Evolutionary conservation across 2,329 filamentous ascomycete species (phyloP).

Genomic region (Ophiocordyceps robertsii): DNA sequence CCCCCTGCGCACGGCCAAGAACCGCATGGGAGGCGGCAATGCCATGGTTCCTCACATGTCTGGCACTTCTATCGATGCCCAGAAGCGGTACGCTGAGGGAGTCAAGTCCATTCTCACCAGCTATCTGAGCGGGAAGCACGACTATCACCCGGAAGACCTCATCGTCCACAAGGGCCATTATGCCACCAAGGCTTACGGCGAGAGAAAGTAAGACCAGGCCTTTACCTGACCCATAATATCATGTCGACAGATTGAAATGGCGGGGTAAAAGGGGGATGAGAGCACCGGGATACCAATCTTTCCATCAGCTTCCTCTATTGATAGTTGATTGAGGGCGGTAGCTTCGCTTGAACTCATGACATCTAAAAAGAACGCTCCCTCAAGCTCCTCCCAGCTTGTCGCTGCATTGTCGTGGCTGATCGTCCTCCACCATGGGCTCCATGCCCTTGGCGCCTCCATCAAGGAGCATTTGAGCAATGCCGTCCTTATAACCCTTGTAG

Average conservation of each 20-base stretch:
- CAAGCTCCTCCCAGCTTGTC: no score
- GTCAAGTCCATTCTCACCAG: conserved; percentile 82
- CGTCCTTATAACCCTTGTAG: background rate
- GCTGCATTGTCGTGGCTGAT: no score
- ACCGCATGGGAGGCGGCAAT: conserved; percentile 92
- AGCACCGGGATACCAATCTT: no score
- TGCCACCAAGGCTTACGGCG: conserved; percentile 85
- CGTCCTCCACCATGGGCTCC: background rate
- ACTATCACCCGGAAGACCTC: conserved; percentile 83
- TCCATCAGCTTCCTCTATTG: no score
- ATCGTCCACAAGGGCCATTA: conserved; percentile 88
- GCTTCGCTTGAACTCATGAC: background rate
- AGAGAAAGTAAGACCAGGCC: conserved; percentile 37
- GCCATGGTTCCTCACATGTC: conserved; percentile 99
- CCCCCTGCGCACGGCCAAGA: conserved; percentile 81
- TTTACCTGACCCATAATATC: background rate
- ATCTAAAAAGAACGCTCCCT: no score
- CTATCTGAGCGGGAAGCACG: conserved; percentile 76
- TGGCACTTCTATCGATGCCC: conserved; percentile 94
- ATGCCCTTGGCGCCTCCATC: background rate
- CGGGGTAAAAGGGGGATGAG: no score
- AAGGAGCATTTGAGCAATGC: background rate
- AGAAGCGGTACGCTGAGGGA: conserved; percentile 79
- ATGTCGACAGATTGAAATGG: background rate
- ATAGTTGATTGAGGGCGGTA: no score